A percentile compares a stretch with the other conserved stretches of the same genome.
These are phyloP conservation scores for Boletus semigastroideus DNA, from an alignment of 1,284 basidiomycete genomes.

Conservation along the genomic window DNA sequence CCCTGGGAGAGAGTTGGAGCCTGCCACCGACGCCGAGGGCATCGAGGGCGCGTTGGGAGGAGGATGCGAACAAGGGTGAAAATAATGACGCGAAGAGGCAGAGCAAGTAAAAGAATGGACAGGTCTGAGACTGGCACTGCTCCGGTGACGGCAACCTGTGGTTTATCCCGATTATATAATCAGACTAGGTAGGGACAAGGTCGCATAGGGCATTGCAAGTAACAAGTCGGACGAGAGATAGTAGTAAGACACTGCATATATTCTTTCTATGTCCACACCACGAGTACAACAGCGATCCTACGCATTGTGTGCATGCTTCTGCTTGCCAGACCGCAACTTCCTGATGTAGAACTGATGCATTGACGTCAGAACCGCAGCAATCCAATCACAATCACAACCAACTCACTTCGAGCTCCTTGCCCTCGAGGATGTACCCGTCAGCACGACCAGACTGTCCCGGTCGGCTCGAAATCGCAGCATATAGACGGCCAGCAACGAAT, in stretches of 20 bases:
- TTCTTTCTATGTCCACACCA: conserved; percentile 1
- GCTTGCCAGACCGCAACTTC: conserved; percentile 90
- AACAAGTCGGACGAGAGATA: too few relatives aligned
- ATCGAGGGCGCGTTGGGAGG: conserved; percentile 32
- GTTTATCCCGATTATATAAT: conserved; percentile 29
- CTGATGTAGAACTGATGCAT: conserved; percentile 81
- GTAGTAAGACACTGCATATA: conserved; percentile 6
- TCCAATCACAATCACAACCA: conserved; percentile 6
- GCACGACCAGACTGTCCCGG: conserved; percentile 93
- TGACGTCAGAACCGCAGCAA: conserved; percentile 12
- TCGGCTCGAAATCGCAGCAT: conserved; percentile 87
- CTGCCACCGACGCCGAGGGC: conserved; percentile 39
- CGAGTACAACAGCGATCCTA: conserved; percentile 24
- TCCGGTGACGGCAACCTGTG: conserved; percentile 31
- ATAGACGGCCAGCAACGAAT: conserved; percentile 86
- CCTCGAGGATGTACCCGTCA: conserved; percentile 95
- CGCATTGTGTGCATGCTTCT: conserved; percentile 79
- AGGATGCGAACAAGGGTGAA: conserved; percentile 14
- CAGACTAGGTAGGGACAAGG: conserved; percentile 6
- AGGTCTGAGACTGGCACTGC: conserved; percentile 18
- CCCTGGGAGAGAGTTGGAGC: conserved; percentile 30
- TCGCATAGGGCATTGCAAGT: conserved; percentile 16
- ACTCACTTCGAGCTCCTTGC: conserved; percentile 90
- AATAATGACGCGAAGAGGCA: conserved; percentile 37
- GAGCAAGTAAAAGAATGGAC: conserved; percentile 24